Base-by-base conservation (phyloP, 371 early-diverging fungal genomes). In the Syncephalis fuscata region DNA sequence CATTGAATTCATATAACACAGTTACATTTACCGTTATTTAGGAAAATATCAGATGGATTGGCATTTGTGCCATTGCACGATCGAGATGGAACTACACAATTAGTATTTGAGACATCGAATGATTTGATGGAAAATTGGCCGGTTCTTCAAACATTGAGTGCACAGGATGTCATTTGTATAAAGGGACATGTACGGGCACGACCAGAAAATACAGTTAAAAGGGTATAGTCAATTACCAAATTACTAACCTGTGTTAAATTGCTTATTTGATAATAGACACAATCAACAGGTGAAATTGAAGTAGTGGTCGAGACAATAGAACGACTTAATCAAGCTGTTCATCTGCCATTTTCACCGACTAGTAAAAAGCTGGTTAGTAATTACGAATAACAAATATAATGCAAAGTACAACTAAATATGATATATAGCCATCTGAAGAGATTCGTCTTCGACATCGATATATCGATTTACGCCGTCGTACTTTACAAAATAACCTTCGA, bases 391-490 rank as follows among this genome's bases (percentile, higher is more conserved):
- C 7, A 15, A 36, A 22, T 32, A 22, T 42, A 42, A 15, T 26
- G n/a, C n/a, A n/a, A n/a, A n/a, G n/a, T n/a, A n/a, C 48, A 21
- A 24, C n/a, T 25, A 19, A n/a, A 39, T 46, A 3, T 32, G 4
- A 16, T 44, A 16, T 14, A 1, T 68, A 80, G 78, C 85, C 85
- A 10, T 76, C 73, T 54, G 90, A 92, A 57, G 89, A 87, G 49
- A 61, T 74, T 0, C 71, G 91, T 22, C 62, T 89, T 7, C 76
- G 75, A 38, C 68, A 88, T 55, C 71, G 93, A 15, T 81, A 82
- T 48, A 52, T 91, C 22, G 90, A 90, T 60, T 61, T 92, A 37
- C 77, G 93, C n/a, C 70, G 88, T 24, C 61, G 71, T 7, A 61
- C 64, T 39, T 67, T 92, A 11, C 88, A 88, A 51, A 55, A 61